Base-by-base conservation (phyloP, 1,284 basidiomycete species). In the Leccinum griseonigrum region DNA sequence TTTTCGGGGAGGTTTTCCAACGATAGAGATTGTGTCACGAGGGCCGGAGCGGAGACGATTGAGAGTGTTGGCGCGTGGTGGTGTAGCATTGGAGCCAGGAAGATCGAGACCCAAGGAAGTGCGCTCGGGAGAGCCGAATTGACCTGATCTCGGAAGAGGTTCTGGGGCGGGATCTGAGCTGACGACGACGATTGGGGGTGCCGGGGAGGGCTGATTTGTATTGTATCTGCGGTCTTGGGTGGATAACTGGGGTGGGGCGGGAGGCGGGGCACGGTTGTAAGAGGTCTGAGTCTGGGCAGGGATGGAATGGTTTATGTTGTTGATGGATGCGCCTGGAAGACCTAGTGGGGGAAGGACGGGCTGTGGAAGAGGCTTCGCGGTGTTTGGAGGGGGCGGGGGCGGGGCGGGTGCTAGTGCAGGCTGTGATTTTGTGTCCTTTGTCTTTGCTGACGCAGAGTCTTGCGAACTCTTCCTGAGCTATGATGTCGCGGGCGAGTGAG, bases 21-120 rank as follows among this genome's bases (percentile, higher is more conserved):
- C 91, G 66, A 97, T 92, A 31, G 95, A 94, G 66, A 98, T 97
- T 34, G 94, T 97, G 75, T 97, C 95, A 77, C 94, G 96, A 59
- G 94, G 91, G 14, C 86, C 87, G 60, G 86, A 83, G 67, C 87
- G 83, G 61, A 90, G 82, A 68, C 88, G 86, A 69, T 85, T 88
- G 66, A 88, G 79, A 29, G 86, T 82, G 50, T 80, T 84, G 40
- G 83, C 79, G n/a, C 82, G 87, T 54, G 87, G 88, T 43, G 85
- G 88, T 2, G 80, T 80, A 34, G 79, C 78, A 65, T 78, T 81
- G 16, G 78, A 70, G 59, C 80, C 72, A 32, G 72, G 77, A 22
- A 73, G 57, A 69, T 86, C 86, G 50, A 81, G 67, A 31, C 78
- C 77, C 29, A 82, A 67, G 64, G 86, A 78, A 63, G 83, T 78